Base-by-base conservation (phyloP, 2,329 filamentous ascomycete species). In the Penicillium sp. region DNA sequence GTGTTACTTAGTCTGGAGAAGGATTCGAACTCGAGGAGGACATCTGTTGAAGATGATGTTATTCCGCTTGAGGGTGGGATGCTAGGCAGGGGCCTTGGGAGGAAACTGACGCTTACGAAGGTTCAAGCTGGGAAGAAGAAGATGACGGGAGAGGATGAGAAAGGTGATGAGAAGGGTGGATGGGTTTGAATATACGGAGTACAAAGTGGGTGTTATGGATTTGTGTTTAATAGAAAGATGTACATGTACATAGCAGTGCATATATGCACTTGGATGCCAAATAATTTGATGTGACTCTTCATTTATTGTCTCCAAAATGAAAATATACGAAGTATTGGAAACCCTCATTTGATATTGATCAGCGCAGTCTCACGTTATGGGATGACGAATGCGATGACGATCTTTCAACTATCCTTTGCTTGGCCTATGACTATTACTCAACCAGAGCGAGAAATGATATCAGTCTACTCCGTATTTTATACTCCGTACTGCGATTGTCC, bases 1-100 rank as follows among this genome's bases (percentile, higher is more conserved):
- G 62, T 73, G 19, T 65, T 71, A 9, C 54, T 70, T 37, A 68
- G 64, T 27, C 49, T 70, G 51, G 66, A 70, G 33, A 53, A 57
- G 29, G 61, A 65, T 4, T 47, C 46, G 2, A n/a, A n/a, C 10
- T 48, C 54, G 1, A 57, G 50, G 27, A 29, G 21, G 6, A n/a
- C 46, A 0, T 49, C 42, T 0, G 41, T 42, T 4, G 43, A 37
- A 6, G 58, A 60, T 38, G 56, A 56, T 35, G 48, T 54, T 5
- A 50, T 45, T 40, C 45, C 41, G 4, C 19, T 41, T 25, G 45
- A 43, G 37, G 43, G 50, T 5, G 50, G 50, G 2, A 46, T 54
- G 21, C 17, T 57, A 6, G 54, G 50, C 2, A 48, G 41, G 12
- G 54, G 52, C n/a, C 38, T 58, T 12, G 54, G 31, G 3, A 60